phyloP scores from a whole-genome alignment of 2,329 filamentous ascomycete genomes.

The Penicillium griseofulvum region DNA sequence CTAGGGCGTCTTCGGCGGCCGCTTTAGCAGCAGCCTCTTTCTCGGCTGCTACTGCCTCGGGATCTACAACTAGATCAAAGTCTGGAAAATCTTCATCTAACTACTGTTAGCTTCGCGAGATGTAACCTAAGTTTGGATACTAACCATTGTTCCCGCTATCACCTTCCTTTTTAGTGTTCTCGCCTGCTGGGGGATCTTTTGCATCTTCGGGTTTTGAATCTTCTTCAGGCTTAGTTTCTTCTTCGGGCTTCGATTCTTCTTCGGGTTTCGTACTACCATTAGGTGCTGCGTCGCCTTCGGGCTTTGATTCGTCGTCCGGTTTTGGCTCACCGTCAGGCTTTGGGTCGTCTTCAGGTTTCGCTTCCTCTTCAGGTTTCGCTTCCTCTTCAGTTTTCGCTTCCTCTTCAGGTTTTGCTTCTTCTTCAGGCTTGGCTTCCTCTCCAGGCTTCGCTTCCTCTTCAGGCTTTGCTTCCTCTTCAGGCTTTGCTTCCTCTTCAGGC shows the following conservation, averaged over 20 bases:
- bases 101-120: constrained; percentile 1
- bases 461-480: neutral
- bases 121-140: neutral
- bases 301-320: neutral
- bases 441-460: neutral
- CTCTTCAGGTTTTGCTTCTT: constrained; percentile 3
- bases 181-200: constrained; percentile 8
- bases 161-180: neutral
- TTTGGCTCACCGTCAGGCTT: neutral
- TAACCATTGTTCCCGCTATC: constrained; percentile 27
- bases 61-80: constrained; percentile 29
- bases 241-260: constrained; percentile 10
- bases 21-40: constrained; percentile 34
- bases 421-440: neutral
- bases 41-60: constrained; percentile 33
- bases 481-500: neutral
- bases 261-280: too few relatives aligned
- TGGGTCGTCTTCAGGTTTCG: neutral
- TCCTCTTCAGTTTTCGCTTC: constrained; percentile 6
- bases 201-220: constrained; percentile 3
- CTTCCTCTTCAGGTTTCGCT: neutral
- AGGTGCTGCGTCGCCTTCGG: neutral
- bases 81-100: constrained; percentile 38
- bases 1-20: constrained; percentile 33
- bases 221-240: constrained; percentile 13